These are phyloP conservation scores for Neurospora discreta DNA, from an alignment of 495 filamentous ascomycete species.

Conservation along the genomic window DNA sequence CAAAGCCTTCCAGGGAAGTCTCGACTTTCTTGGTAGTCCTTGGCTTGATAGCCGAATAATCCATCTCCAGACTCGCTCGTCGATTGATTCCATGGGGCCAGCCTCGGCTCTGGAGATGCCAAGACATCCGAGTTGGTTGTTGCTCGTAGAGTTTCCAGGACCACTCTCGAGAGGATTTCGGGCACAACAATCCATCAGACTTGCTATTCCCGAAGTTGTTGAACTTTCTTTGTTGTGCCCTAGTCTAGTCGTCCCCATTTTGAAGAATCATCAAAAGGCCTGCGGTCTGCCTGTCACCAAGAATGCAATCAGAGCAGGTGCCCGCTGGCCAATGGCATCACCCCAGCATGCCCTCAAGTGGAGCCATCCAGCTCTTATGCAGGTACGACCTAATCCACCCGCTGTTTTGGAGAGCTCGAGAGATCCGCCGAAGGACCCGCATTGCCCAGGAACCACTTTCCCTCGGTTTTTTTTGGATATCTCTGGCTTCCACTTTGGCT, in stretches of 20 bases:
- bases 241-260: too few species aligned
- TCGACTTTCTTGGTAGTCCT: not conserved
- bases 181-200: not conserved
- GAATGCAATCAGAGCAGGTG: not conserved
- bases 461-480: not conserved
- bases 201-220: not conserved
- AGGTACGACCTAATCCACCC: conserved; percentile 3
- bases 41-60: not conserved
- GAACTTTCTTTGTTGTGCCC: too few species aligned
- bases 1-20: not conserved
- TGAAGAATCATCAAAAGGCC: not conserved
- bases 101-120: not conserved
- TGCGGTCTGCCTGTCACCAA: not conserved
- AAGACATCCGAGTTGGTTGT: not conserved
- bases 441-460: not conserved
- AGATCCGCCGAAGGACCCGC: not conserved
- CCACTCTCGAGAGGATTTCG: not conserved
- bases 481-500: not conserved
- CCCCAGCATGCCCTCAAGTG: not conserved
- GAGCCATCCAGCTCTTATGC: not conserved
- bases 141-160: not conserved
- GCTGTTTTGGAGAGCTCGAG: not conserved
- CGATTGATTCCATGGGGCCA: not conserved
- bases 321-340: not conserved
- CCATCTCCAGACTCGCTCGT: not conserved